A percentile compares a stretch with the other conserved stretches of the same genome.
Conservation (phyloP, 306 rosid species). For the Malus domestica region DNA sequence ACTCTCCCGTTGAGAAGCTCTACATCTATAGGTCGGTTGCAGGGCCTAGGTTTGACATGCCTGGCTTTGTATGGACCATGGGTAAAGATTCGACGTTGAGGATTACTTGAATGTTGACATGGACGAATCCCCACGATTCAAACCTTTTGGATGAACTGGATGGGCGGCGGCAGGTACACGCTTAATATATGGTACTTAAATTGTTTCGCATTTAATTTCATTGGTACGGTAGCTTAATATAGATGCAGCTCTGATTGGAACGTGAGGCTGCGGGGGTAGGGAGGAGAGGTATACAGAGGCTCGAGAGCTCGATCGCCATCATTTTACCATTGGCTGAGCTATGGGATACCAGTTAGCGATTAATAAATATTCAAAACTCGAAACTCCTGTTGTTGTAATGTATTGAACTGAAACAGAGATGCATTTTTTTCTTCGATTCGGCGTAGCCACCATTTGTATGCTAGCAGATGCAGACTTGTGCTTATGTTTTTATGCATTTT, state of each 20-base stretch:
- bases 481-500: slow-evolving; percentile 3
- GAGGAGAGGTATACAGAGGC: slow-evolving; percentile 38
- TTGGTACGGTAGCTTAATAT: slow-evolving; percentile 29
- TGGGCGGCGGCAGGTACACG: slow-evolving; percentile 37
- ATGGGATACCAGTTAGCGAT: slow-evolving; percentile 32
- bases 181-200: slow-evolving; percentile 20
- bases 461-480: slow-evolving; percentile 37
- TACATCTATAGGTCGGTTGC: slow-evolving; percentile 73
- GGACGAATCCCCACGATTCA: not conserved
- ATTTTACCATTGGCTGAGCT: slow-evolving; percentile 76
- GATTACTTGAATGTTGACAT: slow-evolving; percentile 32
- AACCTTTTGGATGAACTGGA: slow-evolving; percentile 5
- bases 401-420: slow-evolving; percentile 24
- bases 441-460: slow-evolving; percentile 21
- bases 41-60: slow-evolving; percentile 85
- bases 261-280: slow-evolving; percentile 18
- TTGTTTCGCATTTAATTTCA: slow-evolving; percentile 17
- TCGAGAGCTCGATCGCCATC: slow-evolving; percentile 62
- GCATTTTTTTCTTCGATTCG: slow-evolving; percentile 11
- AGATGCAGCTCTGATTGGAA: slow-evolving; percentile 44
- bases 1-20: slow-evolving; percentile 81
- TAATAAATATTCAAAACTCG: slow-evolving; percentile 23
- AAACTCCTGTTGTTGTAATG: slow-evolving; percentile 26
- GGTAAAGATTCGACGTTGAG: slow-evolving; percentile 43
- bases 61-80: slow-evolving; percentile 77